Evolutionary conservation across 192 early-diverging fungal species (phyloP).

Genomic region (Gaertneriomyces sp.): DNA sequence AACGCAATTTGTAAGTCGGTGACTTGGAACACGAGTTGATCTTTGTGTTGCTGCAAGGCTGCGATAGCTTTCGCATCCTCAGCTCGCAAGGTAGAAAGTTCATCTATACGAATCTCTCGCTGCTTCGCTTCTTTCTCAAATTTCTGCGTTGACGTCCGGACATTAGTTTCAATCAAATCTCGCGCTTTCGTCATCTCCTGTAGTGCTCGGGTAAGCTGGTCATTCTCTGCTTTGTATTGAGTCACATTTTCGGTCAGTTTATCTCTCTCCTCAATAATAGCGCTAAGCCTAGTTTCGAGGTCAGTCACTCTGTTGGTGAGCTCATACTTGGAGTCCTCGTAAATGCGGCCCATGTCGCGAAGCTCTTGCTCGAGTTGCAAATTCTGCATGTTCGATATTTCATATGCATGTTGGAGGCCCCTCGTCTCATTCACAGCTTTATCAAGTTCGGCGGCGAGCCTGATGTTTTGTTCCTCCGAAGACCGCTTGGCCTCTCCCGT

Average conservation of each 20-base stretch:
- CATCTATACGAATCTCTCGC: conserved; percentile 41
- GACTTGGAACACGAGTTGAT: conserved; percentile 58
- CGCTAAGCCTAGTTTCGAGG: conserved; percentile 28
- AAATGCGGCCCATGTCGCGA: conserved; percentile 18
- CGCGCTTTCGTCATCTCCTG: conserved; percentile 37
- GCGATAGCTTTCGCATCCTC: conserved; percentile 40
- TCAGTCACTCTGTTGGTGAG: conserved; percentile 31
- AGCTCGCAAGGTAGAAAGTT: conserved; percentile 32
- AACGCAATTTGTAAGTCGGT: conserved; percentile 54
- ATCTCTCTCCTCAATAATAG: conserved; percentile 26
- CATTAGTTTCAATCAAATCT: conserved; percentile 40
- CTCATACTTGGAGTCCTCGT: conserved; percentile 33
- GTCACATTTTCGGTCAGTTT: conserved; percentile 38
- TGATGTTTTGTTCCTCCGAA: conserved; percentile 36
- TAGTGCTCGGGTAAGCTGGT: conserved; percentile 40
- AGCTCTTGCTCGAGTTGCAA: conserved; percentile 37
- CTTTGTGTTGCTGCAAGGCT: conserved; percentile 48
- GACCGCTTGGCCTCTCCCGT: conserved; percentile 41
- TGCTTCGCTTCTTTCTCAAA: conserved; percentile 39
- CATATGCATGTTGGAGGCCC: conserved; percentile 12
- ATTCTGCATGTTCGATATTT: conserved; percentile 19
- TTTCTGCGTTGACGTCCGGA: conserved; percentile 39
- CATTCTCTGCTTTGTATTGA: conserved; percentile 37
- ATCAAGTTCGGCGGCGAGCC: conserved; percentile 38
- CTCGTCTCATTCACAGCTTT: conserved; percentile 33